A percentile compares a stretch with the other conserved stretches of the same genome.
Conservation (phyloP, 78 protist species). For the Paulinella micropora region DNA sequence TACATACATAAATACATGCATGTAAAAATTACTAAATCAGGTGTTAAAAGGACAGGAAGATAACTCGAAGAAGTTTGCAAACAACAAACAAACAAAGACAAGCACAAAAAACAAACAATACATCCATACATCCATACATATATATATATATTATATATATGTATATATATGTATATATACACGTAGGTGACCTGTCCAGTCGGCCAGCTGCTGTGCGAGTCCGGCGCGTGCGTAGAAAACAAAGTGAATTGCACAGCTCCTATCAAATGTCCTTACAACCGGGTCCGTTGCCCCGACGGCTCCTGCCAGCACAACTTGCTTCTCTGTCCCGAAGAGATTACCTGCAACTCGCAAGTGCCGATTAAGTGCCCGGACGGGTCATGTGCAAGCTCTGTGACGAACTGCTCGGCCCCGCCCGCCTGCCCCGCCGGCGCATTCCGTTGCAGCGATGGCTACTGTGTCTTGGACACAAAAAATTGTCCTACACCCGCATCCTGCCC, state of each 20-base stretch:
- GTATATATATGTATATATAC: no score
- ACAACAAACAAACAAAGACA: no score
- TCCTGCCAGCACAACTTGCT: not conserved
- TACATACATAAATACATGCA: no score
- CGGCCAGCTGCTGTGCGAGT: not conserved
- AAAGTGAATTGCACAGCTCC: not conserved
- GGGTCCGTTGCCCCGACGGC: not conserved
- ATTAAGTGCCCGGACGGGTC: not conserved
- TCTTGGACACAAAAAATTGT: not conserved
- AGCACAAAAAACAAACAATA: no score
- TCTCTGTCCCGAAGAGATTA: not conserved
- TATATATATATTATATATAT: no score
- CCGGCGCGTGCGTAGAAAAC: not conserved
- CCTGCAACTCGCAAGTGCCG: not conserved
- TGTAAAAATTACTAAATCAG: no score
- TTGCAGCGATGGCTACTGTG: not conserved
- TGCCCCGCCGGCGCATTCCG: not conserved
- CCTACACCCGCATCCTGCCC: not conserved
- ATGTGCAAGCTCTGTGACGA: not conserved
- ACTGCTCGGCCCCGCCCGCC: no score
- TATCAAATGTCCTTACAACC: not conserved
- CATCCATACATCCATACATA: no score
- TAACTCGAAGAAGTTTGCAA: no score
- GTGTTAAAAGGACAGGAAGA: no score
- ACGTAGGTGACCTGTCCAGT: not conserved